A percentile compares a stretch with the other conserved stretches of the same genome.
Evolutionary conservation across 78 protist species (phyloP).

Genomic region (Tieghemostelium lacteum): DNA sequence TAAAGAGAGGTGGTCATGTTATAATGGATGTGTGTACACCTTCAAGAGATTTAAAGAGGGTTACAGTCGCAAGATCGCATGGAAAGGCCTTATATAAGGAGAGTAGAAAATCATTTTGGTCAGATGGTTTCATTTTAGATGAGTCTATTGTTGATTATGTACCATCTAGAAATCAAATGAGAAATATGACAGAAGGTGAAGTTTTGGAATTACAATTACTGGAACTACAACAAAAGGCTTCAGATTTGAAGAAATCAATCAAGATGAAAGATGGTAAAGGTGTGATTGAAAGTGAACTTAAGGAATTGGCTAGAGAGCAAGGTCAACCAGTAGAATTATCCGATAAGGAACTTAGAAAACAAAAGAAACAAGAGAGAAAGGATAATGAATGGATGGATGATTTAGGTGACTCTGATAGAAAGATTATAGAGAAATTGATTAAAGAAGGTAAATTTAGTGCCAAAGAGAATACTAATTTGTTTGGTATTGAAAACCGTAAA

Average conservation of each 20-base stretch:
- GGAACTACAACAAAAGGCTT: background rate
- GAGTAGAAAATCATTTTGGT: slow-evolving; percentile 76
- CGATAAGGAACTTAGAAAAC: background rate
- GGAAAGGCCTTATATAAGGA: slow-evolving; percentile 63
- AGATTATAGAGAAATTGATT: slow-evolving; percentile 28
- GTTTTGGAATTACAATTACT: background rate
- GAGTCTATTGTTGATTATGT: slow-evolving; percentile 2
- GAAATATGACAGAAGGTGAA: background rate
- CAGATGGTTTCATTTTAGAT: slow-evolving; percentile 40
- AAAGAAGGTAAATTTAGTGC: slow-evolving; percentile 58
- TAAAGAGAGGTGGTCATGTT: slow-evolving; percentile 78
- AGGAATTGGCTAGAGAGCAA: background rate
- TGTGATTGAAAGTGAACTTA: background rate
- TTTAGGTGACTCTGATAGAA: slow-evolving; percentile 21
- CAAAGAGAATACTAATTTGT: background rate
- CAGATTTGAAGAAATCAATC: background rate
- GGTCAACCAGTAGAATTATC: background rate
- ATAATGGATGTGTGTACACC: slow-evolving; percentile 80
- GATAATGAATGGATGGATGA: slow-evolving; percentile 60
- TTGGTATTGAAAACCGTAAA: background rate
- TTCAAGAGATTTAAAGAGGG: slow-evolving; percentile 55
- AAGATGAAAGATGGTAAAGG: background rate
- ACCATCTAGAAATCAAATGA: slow-evolving; percentile 3
- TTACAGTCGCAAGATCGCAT: slow-evolving; percentile 70
- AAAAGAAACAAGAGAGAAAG: slow-evolving; percentile 12